Evolutionary conservation across 768 basidiomycete species (phyloP).

Genomic region (Sporobolomyces pararoseus): DNA sequence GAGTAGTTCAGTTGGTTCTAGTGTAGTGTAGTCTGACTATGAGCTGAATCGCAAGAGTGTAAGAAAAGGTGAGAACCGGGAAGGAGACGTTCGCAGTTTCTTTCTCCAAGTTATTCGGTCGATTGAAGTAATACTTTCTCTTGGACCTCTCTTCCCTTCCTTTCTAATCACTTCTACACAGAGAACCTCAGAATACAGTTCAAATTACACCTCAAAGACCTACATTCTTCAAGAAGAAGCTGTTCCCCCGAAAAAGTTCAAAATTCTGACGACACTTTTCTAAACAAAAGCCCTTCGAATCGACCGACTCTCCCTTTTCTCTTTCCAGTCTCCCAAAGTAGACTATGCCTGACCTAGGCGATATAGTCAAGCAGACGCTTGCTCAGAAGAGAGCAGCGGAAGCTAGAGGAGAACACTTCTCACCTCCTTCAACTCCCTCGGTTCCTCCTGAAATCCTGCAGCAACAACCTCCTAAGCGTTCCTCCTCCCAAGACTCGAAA

Average conservation of each 20-base stretch:
- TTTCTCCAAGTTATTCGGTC: no score
- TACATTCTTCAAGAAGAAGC: no score
- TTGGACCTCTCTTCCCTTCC: no score
- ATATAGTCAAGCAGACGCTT: conserved; percentile 22
- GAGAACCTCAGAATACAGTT: no score
- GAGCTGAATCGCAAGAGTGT: neutral
- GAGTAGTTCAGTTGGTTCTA: neutral
- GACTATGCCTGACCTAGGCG: conserved; percentile 27
- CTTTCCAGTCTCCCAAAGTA: neutral
- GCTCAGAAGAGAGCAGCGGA: neutral
- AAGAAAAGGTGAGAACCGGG: neutral
- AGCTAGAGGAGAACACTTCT: neutral
- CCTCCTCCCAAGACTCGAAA: neutral
- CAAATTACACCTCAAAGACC: no score
- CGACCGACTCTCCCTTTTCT: neutral
- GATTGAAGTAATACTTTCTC: no score
- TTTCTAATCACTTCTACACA: no score
- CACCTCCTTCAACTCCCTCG: neutral
- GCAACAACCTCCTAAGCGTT: conserved; percentile 1
- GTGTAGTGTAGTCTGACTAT: neutral
- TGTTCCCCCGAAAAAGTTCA: no score
- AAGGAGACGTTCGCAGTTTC: no score
- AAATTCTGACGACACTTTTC: neutral
- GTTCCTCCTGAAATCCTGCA: neutral
- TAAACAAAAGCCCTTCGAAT: neutral